phyloP scores from a whole-genome alignment of 1,284 basidiomycete genomes.

The Microstroma glucosiphilum region DNA sequence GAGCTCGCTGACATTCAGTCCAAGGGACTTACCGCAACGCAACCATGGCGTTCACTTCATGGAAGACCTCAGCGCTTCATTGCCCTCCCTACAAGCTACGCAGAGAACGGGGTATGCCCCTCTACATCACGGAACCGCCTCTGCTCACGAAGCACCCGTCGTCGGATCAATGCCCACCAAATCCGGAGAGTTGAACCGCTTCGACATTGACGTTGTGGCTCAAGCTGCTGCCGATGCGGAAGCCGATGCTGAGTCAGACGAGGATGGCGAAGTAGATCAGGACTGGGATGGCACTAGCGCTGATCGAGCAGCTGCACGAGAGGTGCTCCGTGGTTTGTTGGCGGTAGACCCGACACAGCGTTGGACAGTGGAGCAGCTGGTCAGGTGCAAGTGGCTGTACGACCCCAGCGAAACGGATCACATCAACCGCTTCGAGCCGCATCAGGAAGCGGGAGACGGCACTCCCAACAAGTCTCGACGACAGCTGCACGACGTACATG shows the following conservation, averaged over 20 bases:
- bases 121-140: conserved; percentile 8
- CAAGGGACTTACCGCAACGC: conserved; percentile 1
- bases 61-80: conserved; percentile 28
- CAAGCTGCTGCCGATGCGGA: conserved; percentile 28
- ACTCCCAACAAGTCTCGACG: not conserved
- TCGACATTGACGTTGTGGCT: conserved; percentile 30
- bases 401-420: not conserved
- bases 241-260: conserved; percentile 34
- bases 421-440: not conserved
- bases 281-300: conserved; percentile 31
- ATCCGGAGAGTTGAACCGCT: conserved; percentile 20
- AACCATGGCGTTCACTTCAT: conserved; percentile 12
- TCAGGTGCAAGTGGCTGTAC: conserved; percentile 24
- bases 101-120: conserved; percentile 16
- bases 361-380: conserved; percentile 35
- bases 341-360: conserved; percentile 34
- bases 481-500: not conserved
- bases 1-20: conserved; percentile 10
- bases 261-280: conserved; percentile 24
- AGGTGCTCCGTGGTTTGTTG: conserved; percentile 31
- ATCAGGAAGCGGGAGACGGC: not conserved
- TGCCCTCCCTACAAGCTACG: conserved; percentile 22
- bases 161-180: conserved; percentile 28
- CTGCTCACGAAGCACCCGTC: conserved; percentile 24
- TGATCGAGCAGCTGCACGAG: conserved; percentile 33